Base-by-base conservation (phyloP, 257 asterid genomes). In the Marsdenia floribunda region DNA sequence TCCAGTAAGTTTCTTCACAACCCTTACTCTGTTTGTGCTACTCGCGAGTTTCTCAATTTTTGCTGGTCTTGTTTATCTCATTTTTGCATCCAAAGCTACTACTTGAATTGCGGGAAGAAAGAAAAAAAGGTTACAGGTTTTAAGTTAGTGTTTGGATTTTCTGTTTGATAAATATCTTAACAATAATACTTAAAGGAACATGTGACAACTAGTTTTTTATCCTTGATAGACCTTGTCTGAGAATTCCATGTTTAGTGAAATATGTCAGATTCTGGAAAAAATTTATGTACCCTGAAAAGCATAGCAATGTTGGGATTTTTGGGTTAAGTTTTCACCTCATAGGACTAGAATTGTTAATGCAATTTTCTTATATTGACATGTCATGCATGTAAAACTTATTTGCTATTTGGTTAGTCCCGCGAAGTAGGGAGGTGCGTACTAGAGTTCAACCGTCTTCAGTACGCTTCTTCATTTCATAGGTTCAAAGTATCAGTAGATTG, bases 1-100 rank as follows among this genome's bases (percentile, higher is more conserved):
- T 49, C 72, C 72, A 18, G 78, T 74, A 7, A 64, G 72, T 74
- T 65, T 65, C 64, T 50, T 74, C 22, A 6, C 11, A 49, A 22
- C 40, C 47, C 19, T 64, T 8, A 44, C 70, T 22, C 70, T 22
- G 26, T 5, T 29, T 40, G 47, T 44, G 3, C 40, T 13, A 3
- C 58, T 42, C 11, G 18, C 42, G 16, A 15, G n/a, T 16, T 40
- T 38, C 4, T 10, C 55, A 13, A 12, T 44, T 73, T 73, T 8
- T 1, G 8, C 8, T 73, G 6, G 5, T 47, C 46, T 24, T 73
- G 4, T 67, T 38, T 22, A 11, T 46, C 24, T 18, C 24, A 18
- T 22, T 40, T 33, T 49, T 4, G 55, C 3, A 46, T 33, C 24
- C 42, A 10, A 11, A 0, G n/a, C 13, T 46, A 18, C 38, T n/a